phyloP scores from a whole-genome alignment of 176 grass and related monocot species.

The Saccharum spontaneum region DNA sequence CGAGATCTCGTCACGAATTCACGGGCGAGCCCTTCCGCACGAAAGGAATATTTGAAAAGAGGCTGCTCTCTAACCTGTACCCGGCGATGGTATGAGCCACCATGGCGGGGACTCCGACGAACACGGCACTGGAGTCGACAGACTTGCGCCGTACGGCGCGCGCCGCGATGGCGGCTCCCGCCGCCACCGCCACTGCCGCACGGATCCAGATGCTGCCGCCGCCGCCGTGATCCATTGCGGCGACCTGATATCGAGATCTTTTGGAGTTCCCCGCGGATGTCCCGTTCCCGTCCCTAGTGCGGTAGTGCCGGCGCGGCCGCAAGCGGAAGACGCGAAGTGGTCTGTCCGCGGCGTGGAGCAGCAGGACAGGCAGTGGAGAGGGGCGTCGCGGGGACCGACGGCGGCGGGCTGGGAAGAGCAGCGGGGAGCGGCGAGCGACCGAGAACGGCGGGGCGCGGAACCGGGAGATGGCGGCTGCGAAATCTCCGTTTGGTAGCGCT shows the following conservation, averaged over 20 bases:
- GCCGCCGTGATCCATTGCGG: conserved; percentile 34
- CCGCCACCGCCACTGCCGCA: conserved; percentile 41
- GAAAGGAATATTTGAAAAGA: neutral
- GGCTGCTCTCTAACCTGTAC: conserved; percentile 55
- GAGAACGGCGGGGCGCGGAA: neutral
- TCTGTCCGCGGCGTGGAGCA: neutral
- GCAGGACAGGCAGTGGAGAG: neutral
- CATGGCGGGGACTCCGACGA: conserved; percentile 78
- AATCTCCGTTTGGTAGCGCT: neutral
- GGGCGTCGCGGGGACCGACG: neutral
- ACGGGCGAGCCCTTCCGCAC: neutral
- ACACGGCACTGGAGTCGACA: conserved; percentile 66
- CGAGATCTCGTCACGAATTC: conserved; percentile 31
- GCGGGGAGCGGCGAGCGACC: neutral
- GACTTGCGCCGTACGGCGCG: conserved; percentile 80
- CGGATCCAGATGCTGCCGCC: conserved; percentile 48
- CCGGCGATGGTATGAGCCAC: conserved; percentile 82
- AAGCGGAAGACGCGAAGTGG: neutral
- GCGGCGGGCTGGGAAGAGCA: neutral
- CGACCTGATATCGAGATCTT: neutral
- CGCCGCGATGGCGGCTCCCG: conserved; percentile 57
- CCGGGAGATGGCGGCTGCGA: neutral
- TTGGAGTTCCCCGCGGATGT: neutral
- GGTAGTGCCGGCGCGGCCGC: too few species aligned
- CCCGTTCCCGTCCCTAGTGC: too few species aligned